Evolutionary conservation across 768 basidiomycete genomes (phyloP), one percentile per base, ranked within the genome.

Genomic region (Macrolepiota albuminosa): DNA sequence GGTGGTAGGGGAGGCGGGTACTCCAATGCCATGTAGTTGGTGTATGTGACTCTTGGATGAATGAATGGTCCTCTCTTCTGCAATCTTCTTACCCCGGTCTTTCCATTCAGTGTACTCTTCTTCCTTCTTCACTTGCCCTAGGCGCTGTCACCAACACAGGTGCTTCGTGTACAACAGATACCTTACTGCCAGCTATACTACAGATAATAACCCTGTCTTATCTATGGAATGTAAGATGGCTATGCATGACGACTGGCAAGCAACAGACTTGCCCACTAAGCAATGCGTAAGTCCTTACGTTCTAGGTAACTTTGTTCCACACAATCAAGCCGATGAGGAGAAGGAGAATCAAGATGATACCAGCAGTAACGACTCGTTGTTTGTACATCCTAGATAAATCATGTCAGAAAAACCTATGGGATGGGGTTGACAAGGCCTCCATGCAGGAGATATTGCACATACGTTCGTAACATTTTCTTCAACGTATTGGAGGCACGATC

Each of bases 391-490:
- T 99, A 70, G 49, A 67, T 55, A 54, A n/a, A 95, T 96, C 46
- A 65, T 58, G 50, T 71, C 64, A 75, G 65, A 72, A 68, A 68
- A 75, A 77, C 67, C 76, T 78, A 62, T 58, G 63, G 60, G 66
- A 48, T 62, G 62, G 61, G 46, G 37, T 60, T 54, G 53, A 56
- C 45, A 45, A 60, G 56, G 63, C 61, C 64, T 60, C 39, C 60
- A 55, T 52, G 58, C 29, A 59, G 52, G 21, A 55, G 53, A 52
- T 49, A 31, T 33, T 9, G 45, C 51, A 76, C 87, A 65, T 72
- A 97, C 97, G 93, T 86, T 76, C 89, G 82, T 58, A 98, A 89
- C 96, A 98, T 98, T 74, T 90, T 89, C 78, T 89, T 96, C 54
- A 99, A 75, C 46, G 95, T 98, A 13, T 87, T 87, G 3, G 93